phyloP scores from a whole-genome alignment of 1,139 yeast species.

The Sugiyamaella sp. region DNA sequence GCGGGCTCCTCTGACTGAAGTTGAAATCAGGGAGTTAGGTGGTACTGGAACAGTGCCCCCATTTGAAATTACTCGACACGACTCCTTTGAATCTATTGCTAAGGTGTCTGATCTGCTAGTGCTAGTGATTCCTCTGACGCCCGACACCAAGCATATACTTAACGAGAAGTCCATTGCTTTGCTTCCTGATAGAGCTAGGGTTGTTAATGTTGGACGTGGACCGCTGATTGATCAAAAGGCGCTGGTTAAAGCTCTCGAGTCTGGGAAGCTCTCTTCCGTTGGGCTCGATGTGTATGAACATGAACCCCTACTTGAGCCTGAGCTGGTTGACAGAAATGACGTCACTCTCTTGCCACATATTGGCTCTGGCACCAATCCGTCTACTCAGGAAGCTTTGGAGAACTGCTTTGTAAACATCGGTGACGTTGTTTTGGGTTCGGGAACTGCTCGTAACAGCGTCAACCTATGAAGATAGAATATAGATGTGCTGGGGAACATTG shows the following conservation, averaged over 20 bases:
- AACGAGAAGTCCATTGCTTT: slow-evolving; percentile 51
- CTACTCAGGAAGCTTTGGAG: slow-evolving; percentile 26
- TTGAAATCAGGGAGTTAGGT: slow-evolving; percentile 7
- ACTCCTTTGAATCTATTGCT: slow-evolving; percentile 46
- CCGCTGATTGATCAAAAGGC: slow-evolving; percentile 72
- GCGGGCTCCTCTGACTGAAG: slow-evolving; percentile 39
- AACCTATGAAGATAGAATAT: slow-evolving; percentile 3
- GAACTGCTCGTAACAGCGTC: slow-evolving; percentile 16
- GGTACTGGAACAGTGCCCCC: slow-evolving; percentile 8
- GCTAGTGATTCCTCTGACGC: slow-evolving; percentile 68
- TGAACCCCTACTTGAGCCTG: slow-evolving; percentile 64
- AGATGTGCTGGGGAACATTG: neutral
- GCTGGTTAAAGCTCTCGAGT: slow-evolving; percentile 63
- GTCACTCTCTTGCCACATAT: slow-evolving; percentile 75
- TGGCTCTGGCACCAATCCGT: slow-evolving; percentile 68
- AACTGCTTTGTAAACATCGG: slow-evolving; percentile 26
- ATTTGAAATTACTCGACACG: slow-evolving; percentile 43
- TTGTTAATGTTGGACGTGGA: slow-evolving; percentile 84
- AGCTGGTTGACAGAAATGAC: slow-evolving; percentile 60
- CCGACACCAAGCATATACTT: slow-evolving; percentile 59
- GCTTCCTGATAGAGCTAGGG: slow-evolving; percentile 57
- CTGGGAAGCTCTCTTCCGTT: slow-evolving; percentile 68
- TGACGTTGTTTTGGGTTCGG: slow-evolving; percentile 20
- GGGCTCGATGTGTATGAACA: slow-evolving; percentile 80
- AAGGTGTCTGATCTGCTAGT: slow-evolving; percentile 58